Evolutionary conservation across 306 rosid species (phyloP).

Genomic region (Elaeagnus macrophylla): DNA sequence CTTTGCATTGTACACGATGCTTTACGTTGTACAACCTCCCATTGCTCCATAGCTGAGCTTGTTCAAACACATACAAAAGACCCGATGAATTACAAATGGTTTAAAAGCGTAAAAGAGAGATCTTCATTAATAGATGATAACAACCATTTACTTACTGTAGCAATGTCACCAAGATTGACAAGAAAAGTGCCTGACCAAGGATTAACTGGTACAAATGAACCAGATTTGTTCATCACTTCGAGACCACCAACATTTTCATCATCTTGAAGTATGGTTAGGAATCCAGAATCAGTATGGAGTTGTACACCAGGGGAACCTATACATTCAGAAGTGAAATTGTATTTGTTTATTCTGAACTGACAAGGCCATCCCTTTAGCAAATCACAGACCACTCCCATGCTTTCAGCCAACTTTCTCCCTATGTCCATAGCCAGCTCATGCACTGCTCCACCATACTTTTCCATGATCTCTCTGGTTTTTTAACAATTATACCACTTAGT

Average conservation of each 20-base stretch:
- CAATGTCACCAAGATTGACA: constrained; percentile 47
- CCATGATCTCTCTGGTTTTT: constrained; percentile 17
- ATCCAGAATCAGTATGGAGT: constrained; percentile 46
- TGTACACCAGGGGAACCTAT: constrained; percentile 40
- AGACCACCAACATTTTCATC: constrained; percentile 62
- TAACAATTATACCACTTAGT: neutral
- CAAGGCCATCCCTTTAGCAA: constrained; percentile 39
- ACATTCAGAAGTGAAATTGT: constrained; percentile 38
- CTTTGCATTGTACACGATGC: constrained; percentile 52
- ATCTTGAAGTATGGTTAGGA: constrained; percentile 55
- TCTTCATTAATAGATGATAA: neutral
- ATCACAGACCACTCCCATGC: constrained; percentile 25
- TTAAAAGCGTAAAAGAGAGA: neutral
- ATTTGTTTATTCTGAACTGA: constrained; percentile 52
- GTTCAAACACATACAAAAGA: too few relatives aligned
- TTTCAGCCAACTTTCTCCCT: constrained; percentile 37
- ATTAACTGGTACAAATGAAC: constrained; percentile 27
- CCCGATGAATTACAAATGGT: neutral
- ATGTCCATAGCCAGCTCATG: constrained; percentile 26
- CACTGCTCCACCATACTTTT: constrained; percentile 32
- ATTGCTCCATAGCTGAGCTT: constrained; percentile 48
- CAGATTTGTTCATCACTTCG: constrained; percentile 38
- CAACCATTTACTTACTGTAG: constrained; percentile 23
- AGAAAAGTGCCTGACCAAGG: constrained; percentile 40
- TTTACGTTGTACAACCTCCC: constrained; percentile 42